Evolutionary conservation across 1,139 yeast species (phyloP).

Genomic region (Saccharomycopsis hybrid): DNA sequence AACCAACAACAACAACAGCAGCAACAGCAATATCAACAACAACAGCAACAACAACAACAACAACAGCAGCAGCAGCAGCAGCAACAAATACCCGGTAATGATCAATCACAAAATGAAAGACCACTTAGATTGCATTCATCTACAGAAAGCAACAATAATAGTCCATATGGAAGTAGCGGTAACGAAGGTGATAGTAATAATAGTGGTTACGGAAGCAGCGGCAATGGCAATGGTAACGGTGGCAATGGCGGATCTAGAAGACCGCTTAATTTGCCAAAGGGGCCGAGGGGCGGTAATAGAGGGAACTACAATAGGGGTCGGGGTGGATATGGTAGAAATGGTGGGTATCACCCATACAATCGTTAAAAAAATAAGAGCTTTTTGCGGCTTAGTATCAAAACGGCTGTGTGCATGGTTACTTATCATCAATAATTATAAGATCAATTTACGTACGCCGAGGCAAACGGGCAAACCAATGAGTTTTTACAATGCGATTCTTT

Average conservation of each 20-base stretch:
- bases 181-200: constrained; percentile 19
- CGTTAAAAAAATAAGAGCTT: too few relatives aligned
- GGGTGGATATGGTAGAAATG: constrained; percentile 28
- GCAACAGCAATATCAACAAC: constrained; percentile 1
- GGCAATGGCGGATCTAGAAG: constrained; percentile 19
- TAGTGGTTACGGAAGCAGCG: too few relatives aligned
- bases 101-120: constrained; percentile 5
- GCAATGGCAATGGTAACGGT: too few relatives aligned
- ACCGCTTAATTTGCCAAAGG: constrained; percentile 21
- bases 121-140: constrained; percentile 19
- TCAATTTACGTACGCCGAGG: too few relatives aligned
- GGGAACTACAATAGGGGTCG: constrained; percentile 27
- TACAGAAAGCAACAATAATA: constrained; percentile 16
- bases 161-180: constrained; percentile 1
- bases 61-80: too few relatives aligned
- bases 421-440: too few relatives aligned
- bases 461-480: too few relatives aligned
- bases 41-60: too few relatives aligned
- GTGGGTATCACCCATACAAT: constrained; percentile 30
- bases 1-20: constrained; percentile 15
- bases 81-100: too few relatives aligned
- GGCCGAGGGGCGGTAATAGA: constrained; percentile 25
- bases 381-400: too few relatives aligned
- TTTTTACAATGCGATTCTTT: too few relatives aligned
- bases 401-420: too few relatives aligned